Percentiles rank a stretch among this genome's conserved stretches.
Evolutionary conservation across 768 basidiomycete genomes (phyloP).

Genomic region (Lenzites betulinus): DNA sequence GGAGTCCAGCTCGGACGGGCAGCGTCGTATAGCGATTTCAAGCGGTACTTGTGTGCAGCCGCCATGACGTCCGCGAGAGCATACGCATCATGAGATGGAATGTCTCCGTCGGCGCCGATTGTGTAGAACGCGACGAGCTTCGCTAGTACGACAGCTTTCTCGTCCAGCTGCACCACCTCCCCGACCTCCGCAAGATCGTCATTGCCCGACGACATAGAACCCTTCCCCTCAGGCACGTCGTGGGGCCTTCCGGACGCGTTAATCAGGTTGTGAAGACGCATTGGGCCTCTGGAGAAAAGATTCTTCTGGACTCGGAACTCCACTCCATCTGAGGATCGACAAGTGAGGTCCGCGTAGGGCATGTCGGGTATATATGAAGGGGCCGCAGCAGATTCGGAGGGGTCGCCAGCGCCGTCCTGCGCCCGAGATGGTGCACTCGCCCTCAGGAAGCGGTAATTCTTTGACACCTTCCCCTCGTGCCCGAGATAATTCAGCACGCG

Average conservation of each 20-base stretch:
- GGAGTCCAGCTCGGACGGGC: background rate
- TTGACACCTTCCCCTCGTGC: background rate
- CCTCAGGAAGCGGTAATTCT: background rate
- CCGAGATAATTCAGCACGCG: constrained; percentile 4
- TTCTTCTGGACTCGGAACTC: constrained; percentile 38
- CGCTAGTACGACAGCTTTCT: background rate
- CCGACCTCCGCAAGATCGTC: background rate
- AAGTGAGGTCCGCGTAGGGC: constrained; percentile 45
- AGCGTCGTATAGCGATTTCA: background rate
- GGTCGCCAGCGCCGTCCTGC: no score
- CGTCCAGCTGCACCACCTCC: background rate
- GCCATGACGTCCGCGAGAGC: background rate
- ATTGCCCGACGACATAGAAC: constrained; percentile 21
- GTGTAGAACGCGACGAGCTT: background rate
- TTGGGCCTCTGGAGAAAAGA: constrained; percentile 36
- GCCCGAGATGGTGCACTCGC: no score
- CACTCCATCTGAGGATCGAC: constrained; percentile 53
- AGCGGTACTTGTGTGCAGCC: constrained; percentile 4
- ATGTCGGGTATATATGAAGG: no score
- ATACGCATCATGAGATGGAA: background rate
- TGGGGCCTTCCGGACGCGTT: background rate
- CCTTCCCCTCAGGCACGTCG: background rate
- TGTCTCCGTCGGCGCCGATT: background rate
- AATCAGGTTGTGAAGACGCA: constrained; percentile 7
- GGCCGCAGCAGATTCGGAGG: no score